phyloP scores from a whole-genome alignment of 306 rosid genomes.

The Quercus berberidifolia region DNA sequence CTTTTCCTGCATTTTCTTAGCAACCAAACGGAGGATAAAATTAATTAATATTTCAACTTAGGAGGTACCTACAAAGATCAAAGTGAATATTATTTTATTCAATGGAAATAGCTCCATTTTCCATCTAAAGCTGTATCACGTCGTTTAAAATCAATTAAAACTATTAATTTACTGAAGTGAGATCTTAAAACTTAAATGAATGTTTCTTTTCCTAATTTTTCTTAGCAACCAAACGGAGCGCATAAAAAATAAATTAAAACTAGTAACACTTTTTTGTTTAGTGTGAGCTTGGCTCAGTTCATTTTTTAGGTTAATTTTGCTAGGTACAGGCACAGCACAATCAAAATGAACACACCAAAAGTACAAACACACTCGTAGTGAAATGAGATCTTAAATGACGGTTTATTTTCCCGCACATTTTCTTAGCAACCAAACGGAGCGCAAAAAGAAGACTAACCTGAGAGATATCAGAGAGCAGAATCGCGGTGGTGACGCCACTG shows the following conservation, averaged over 20 bases:
- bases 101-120: no score
- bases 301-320: no score
- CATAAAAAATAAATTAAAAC: background rate
- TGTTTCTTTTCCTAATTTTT: background rate
- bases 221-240: constrained; percentile 1
- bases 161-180: background rate
- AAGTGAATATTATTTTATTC: no score
- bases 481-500: constrained; percentile 82
- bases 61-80: no score
- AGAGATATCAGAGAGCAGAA: constrained; percentile 78
- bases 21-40: background rate
- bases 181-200: no score
- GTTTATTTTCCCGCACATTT: background rate
- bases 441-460: constrained; percentile 35
- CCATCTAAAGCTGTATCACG: no score
- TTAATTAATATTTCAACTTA: no score
- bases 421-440: constrained; percentile 1
- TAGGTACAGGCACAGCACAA: no score
- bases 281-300: background rate
- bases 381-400: no score
- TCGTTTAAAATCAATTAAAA: background rate
- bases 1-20: background rate
- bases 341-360: no score
- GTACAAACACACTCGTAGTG: no score
- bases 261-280: background rate